Evolutionary conservation across 352 stramenopile genomes (phyloP), one percentile per base, ranked within the genome.

Genomic region (Globisporangium nunn): DNA sequence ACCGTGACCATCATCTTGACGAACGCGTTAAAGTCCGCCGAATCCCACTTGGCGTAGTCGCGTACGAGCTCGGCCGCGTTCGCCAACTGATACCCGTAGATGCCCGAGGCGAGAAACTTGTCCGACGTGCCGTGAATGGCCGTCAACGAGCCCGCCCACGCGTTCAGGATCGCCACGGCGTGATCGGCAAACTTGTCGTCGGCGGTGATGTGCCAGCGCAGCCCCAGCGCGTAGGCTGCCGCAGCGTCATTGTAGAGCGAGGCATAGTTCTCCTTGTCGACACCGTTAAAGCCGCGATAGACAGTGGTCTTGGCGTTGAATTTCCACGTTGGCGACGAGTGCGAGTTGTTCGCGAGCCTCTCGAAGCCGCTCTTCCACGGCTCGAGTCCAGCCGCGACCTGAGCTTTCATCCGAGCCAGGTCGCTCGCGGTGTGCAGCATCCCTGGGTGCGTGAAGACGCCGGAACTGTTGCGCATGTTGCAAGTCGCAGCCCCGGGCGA

Each of bases 11-110:
- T 62, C 54, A 66, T 58, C 8, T 47, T 28, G 33, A 49, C 50
- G 37, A 66, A 59, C 35, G 41, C 54, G 31, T 58, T 39, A 29
- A 66, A 63, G 8, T 57, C 46, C 0, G 17, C 18, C 11, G 41
- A 12, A 7, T 23, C 30, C 60, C 54, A 66, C 28, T 58, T 58
- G 39, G 28, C 17, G 35, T 66, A 63, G 39, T 4, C 33, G 28
- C 59, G 59, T 43, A 66, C 6, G 40, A 66, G 41, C 60, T 66
- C 60, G 7, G 60, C 60, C 39, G 60, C 60, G 37, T 66, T 66
- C 29, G 60, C 60, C 15, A 66, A 39, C 49, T 66, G 48, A 43
- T 66, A 66, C 28, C 59, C 59, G 54, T 66, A 66, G 55, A 66
- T 56, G 4, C 60, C 60, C 4, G 60, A 58, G 15, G 60, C 60